Conservation (phyloP, 306 rosid species). For the Cucurbita maxima region DNA sequence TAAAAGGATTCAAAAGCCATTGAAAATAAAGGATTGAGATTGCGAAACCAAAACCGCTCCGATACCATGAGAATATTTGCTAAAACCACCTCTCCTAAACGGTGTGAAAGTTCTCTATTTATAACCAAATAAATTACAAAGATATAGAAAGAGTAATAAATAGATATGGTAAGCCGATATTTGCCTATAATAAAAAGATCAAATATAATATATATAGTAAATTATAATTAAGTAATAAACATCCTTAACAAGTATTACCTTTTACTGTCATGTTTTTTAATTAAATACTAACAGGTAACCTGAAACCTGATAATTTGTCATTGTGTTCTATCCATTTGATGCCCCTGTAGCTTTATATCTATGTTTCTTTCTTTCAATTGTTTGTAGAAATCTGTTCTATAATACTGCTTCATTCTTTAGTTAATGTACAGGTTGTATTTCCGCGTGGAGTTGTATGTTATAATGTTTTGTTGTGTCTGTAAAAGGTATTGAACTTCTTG, state of each 20-base stretch:
- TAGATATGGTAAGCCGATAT: too few species aligned
- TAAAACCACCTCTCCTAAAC: too few species aligned
- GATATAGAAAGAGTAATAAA: too few species aligned
- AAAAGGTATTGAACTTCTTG: constrained; percentile 14
- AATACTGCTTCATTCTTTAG: background rate
- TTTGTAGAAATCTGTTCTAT: background rate
- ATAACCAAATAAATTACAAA: too few species aligned
- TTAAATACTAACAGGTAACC: background rate
- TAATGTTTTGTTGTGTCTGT: background rate
- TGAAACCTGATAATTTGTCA: background rate
- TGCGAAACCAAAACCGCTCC: too few species aligned
- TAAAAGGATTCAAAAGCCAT: too few species aligned
- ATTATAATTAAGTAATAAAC: too few species aligned
- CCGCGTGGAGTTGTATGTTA: background rate
- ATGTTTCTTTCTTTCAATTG: background rate
- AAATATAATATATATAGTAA: too few species aligned
- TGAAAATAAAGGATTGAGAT: too few species aligned
- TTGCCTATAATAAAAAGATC: too few species aligned
- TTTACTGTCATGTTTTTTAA: background rate
- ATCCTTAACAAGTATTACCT: background rate
- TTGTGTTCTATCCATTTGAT: background rate
- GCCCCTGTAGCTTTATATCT: background rate
- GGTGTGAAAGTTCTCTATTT: too few species aligned
- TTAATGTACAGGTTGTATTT: background rate
- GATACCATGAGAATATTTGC: too few species aligned